These are phyloP conservation scores for Xylariaceae sp. DNA, from an alignment of 2,329 filamentous ascomycete genomes.

Conservation along the genomic window DNA sequence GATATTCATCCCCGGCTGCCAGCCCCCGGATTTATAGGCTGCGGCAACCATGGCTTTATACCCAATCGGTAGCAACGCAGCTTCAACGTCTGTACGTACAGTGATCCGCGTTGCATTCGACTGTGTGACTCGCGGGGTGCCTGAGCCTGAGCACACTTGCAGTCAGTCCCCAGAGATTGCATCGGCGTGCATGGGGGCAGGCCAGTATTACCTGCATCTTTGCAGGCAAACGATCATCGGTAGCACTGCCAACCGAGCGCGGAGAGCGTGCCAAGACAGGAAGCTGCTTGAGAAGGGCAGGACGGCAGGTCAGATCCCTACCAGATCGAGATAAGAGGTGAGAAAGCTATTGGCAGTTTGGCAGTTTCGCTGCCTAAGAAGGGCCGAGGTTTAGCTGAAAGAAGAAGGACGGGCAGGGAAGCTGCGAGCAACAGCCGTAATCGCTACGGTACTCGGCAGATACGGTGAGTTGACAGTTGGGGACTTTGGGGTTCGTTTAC, in stretches of 20 bases:
- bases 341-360: not conserved
- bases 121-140: not conserved
- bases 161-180: too few relatives aligned
- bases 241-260: not conserved
- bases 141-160: not conserved
- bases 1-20: not conserved
- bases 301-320: not conserved
- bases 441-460: not conserved
- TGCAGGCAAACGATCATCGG: not conserved
- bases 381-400: not conserved
- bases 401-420: not conserved
- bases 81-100: not conserved
- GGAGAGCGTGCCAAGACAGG: constrained; percentile 15
- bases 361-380: not conserved
- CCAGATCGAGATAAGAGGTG: constrained; percentile 10
- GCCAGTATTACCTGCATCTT: too few relatives aligned
- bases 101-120: not conserved
- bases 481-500: too few relatives aligned
- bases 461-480: not conserved
- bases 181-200: too few relatives aligned
- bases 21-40: not conserved
- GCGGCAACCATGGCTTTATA: not conserved
- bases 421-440: not conserved
- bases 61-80: not conserved
- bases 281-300: constrained; percentile 9